phyloP scores from a whole-genome alignment of 768 basidiomycete species.

The Tylopilus intermedius region DNA sequence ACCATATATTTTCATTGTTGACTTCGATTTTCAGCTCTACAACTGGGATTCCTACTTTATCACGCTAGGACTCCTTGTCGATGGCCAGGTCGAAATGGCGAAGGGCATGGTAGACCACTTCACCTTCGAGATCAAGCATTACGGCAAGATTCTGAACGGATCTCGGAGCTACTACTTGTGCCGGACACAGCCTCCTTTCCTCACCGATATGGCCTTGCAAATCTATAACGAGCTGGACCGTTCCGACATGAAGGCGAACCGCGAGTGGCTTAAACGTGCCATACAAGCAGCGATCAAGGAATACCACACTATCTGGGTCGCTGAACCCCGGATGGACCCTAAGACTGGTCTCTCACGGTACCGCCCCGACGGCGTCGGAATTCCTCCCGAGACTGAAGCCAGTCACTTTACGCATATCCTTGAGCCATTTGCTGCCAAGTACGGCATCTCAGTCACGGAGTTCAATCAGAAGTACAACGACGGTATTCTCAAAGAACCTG shows the following conservation, averaged over 20 bases:
- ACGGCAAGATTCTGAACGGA: conserved; percentile 95
- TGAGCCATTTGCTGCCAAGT: conserved; percentile 89
- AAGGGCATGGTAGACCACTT: conserved; percentile 99
- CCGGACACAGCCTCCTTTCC: conserved; percentile 95
- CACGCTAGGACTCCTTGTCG: conserved; percentile 87
- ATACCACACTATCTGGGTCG: conserved; percentile 97
- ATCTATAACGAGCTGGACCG: conserved; percentile 96
- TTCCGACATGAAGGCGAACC: conserved; percentile 70
- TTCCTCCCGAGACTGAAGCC: conserved; percentile 98
- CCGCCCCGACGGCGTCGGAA: conserved; percentile 89
- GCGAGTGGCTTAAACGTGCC: conserved; percentile 88
- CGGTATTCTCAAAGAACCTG: conserved; percentile 75
- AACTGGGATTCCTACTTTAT: conserved; percentile 98
- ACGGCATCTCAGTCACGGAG: conserved; percentile 89
- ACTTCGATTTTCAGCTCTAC: conserved; percentile 55
- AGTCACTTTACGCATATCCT: conserved; percentile 97
- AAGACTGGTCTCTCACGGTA: conserved; percentile 93
- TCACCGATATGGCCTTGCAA: conserved; percentile 97
- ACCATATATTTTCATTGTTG: conserved; percentile 3
- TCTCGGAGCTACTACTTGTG: conserved; percentile 93
- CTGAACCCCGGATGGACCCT: conserved; percentile 89
- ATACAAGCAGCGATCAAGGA: conserved; percentile 98
- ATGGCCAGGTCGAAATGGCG: conserved; percentile 90
- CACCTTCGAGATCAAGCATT: conserved; percentile 97
- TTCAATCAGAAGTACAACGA: conserved; percentile 96